These are phyloP conservation scores for Oldenlandia corymbosa DNA, from an alignment of 257 asterid species.

Conservation along the genomic window DNA sequence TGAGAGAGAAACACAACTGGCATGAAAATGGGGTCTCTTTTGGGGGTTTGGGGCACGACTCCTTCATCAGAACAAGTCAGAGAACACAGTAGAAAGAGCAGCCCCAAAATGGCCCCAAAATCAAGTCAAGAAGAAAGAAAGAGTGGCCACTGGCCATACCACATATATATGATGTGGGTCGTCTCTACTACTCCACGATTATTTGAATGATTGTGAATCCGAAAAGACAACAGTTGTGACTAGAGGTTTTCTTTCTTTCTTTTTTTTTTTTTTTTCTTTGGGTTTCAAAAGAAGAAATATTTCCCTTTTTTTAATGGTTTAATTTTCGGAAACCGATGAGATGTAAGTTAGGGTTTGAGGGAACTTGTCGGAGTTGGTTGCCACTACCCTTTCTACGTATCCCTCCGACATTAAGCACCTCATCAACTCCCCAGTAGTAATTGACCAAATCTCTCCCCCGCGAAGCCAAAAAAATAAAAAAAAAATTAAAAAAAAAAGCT, in stretches of 20 bases:
- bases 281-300: too few relatives aligned
- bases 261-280: not conserved
- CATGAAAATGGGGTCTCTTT: not conserved
- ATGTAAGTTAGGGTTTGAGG: constrained; percentile 18
- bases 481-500: too few relatives aligned
- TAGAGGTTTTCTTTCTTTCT: too few relatives aligned
- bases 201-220: not conserved
- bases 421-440: not conserved
- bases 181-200: not conserved
- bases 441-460: too few relatives aligned
- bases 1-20: constrained; percentile 3
- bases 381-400: constrained; percentile 15
- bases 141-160: not conserved
- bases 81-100: not conserved
- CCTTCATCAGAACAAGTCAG: not conserved
- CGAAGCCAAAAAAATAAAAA: too few relatives aligned
- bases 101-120: constrained; percentile 10
- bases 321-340: constrained; percentile 20
- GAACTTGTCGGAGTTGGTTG: constrained; percentile 31
- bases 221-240: constrained; percentile 10
- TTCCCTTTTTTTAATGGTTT: constrained; percentile 9
- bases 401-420: constrained; percentile 14
- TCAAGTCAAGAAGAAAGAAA: not conserved
- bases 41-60: constrained; percentile 1
- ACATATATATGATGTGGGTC: not conserved